Evolutionary conservation across 2,329 filamentous ascomycete species (phyloP).

Genomic region (Amylocarpus encephaloides): DNA sequence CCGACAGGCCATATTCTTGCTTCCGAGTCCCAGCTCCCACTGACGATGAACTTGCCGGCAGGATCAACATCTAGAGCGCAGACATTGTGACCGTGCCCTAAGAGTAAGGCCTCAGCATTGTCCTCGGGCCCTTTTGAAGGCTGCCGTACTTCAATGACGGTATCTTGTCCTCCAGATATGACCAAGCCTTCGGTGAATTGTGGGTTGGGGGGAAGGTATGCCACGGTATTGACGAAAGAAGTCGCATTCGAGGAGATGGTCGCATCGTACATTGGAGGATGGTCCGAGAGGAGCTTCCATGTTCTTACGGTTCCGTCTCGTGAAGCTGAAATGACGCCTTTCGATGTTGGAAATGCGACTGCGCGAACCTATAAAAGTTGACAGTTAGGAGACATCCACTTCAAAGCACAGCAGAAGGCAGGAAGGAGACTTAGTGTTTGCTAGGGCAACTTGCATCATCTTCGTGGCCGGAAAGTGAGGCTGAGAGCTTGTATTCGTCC

Average conservation of each 20-base stretch:
- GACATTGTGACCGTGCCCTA: slow-evolving; percentile 83
- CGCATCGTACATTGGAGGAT: slow-evolving; percentile 67
- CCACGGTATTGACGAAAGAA: slow-evolving; percentile 80
- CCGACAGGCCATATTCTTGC: slow-evolving; percentile 81
- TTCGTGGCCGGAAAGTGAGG: slow-evolving; percentile 81
- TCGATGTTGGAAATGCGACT: slow-evolving; percentile 68
- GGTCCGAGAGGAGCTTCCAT: slow-evolving; percentile 65
- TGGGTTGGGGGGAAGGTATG: slow-evolving; percentile 64
- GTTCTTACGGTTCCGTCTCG: slow-evolving; percentile 84
- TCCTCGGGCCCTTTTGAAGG: slow-evolving; percentile 61
- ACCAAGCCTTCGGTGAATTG: slow-evolving; percentile 70
- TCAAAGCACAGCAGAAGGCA: background rate
- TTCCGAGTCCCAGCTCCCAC: slow-evolving; percentile 88
- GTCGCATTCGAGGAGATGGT: slow-evolving; percentile 74
- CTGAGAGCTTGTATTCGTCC: slow-evolving; percentile 88
- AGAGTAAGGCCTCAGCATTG: slow-evolving; percentile 76
- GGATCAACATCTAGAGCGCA: slow-evolving; percentile 77
- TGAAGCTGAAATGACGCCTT: slow-evolving; percentile 75
- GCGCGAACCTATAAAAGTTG: slow-evolving; percentile 64
- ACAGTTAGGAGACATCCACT: background rate
- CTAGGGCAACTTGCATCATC: slow-evolving; percentile 67
- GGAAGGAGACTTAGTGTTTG: background rate
- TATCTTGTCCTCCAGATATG: slow-evolving; percentile 83
- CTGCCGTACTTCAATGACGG: slow-evolving; percentile 83
- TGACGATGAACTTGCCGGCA: slow-evolving; percentile 69